Conservation (phyloP, 176 grass and related monocot species). For the Rhynchospora pubera region DNA sequence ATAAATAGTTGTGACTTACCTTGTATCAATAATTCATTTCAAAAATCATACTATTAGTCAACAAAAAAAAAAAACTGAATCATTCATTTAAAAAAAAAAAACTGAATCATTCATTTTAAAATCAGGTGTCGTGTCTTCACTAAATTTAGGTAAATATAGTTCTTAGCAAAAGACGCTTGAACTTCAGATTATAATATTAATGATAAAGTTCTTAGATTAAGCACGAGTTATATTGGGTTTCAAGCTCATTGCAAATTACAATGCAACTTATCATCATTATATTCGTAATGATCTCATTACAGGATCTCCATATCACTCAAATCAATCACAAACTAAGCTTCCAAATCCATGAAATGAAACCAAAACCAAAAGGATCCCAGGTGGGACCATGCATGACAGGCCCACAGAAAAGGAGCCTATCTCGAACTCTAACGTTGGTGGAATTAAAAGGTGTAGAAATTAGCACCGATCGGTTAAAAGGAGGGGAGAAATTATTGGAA, state of each 20-base stretch:
- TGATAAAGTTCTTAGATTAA: neutral
- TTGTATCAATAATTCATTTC: neutral
- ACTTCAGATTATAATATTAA: neutral
- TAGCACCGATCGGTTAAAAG: neutral
- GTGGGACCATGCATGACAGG: neutral
- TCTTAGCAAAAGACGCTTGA: neutral
- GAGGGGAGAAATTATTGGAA: neutral
- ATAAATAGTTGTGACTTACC: neutral
- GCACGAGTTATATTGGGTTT: too few relatives aligned
- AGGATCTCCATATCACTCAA: too few relatives aligned
- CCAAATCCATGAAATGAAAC: too few relatives aligned
- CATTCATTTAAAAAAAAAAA: too few relatives aligned
- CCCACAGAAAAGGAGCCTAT: neutral
- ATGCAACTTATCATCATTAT: neutral
- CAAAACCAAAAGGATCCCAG: neutral
- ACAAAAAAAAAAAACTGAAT: neutral
- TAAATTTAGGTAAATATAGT: neutral
- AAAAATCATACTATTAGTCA: neutral
- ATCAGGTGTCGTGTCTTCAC: neutral
- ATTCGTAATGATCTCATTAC: neutral
- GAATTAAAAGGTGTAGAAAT: constrained; percentile 9
- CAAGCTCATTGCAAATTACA: neutral
- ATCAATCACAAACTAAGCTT: neutral
- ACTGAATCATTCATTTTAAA: neutral
- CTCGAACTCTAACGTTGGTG: neutral